A percentile compares a stretch with the other conserved stretches of the same genome.
These are phyloP conservation scores for Crithidia expoeki DNA, from an alignment of 208 protist genomes.

Conservation along the genomic window DNA sequence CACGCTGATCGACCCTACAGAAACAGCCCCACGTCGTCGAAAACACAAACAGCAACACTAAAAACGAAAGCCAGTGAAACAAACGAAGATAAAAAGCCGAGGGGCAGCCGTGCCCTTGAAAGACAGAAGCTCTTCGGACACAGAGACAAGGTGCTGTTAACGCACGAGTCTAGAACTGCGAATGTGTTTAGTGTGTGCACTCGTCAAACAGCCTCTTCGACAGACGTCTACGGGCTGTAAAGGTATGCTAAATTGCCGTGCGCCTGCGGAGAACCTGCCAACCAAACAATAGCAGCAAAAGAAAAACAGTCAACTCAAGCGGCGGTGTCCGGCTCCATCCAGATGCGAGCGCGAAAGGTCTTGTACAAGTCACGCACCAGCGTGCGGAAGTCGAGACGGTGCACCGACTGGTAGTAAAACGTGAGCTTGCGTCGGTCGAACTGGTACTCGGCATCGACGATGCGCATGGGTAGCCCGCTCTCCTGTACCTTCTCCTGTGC, in stretches of 20 bases:
- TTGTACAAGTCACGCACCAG: slow-evolving; percentile 91
- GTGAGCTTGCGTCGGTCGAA: slow-evolving; percentile 93
- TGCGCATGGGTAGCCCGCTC: slow-evolving; percentile 83
- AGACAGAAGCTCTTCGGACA: not conserved
- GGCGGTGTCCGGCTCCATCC: slow-evolving; percentile 85
- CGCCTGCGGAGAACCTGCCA: no score
- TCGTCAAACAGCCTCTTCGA: not conserved
- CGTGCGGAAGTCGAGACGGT: slow-evolving; percentile 89
- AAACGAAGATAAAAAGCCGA: no score
- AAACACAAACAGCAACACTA: no score
- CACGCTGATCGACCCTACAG: no score
- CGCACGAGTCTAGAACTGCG: not conserved
- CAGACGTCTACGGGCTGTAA: not conserved
- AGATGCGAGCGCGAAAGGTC: slow-evolving; percentile 91
- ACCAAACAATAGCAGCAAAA: no score
- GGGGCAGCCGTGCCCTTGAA: no score
- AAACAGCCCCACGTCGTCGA: no score
- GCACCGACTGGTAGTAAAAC: slow-evolving; percentile 90
- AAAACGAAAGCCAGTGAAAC: no score
- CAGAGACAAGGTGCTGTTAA: not conserved
- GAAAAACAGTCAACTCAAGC: not conserved
- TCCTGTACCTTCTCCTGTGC: slow-evolving; percentile 88
- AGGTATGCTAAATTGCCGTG: no score
- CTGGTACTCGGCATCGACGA: slow-evolving; percentile 94
- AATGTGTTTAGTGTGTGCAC: not conserved